Percentiles rank a stretch among this genome's conserved stretches.
These are phyloP conservation scores for Nigrospora oryzae DNA, from an alignment of 2,329 filamentous ascomycete species.

Conservation along the genomic window DNA sequence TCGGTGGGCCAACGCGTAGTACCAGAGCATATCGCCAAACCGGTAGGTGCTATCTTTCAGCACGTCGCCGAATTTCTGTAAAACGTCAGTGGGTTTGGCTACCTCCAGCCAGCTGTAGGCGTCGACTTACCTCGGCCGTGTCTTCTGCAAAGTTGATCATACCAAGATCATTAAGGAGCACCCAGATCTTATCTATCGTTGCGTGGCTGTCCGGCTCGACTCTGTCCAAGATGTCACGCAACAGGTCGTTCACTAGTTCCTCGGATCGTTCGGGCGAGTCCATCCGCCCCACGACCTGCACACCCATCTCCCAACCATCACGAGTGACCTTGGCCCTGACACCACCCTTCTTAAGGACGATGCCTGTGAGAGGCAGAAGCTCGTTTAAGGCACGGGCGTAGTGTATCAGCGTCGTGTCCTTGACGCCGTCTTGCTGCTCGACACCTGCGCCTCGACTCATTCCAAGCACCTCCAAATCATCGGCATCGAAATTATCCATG, in stretches of 20 bases:
- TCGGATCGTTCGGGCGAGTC: slow-evolving; percentile 65
- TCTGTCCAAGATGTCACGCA: slow-evolving; percentile 55
- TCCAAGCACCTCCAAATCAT: slow-evolving; percentile 77
- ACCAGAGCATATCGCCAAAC: slow-evolving; percentile 82
- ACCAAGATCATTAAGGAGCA: slow-evolving; percentile 67
- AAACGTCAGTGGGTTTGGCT: slow-evolving; percentile 14
- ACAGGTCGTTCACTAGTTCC: slow-evolving; percentile 63
- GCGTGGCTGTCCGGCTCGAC: slow-evolving; percentile 57
- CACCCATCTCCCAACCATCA: slow-evolving; percentile 84
- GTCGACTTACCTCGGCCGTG: slow-evolving; percentile 65
- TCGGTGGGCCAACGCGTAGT: slow-evolving; percentile 80
- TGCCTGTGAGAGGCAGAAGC: slow-evolving; percentile 37
- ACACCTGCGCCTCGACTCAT: slow-evolving; percentile 47
- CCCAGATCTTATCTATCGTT: slow-evolving; percentile 75
- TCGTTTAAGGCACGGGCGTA: slow-evolving; percentile 65
- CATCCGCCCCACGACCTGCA: slow-evolving; percentile 74
- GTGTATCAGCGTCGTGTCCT: slow-evolving; percentile 68
- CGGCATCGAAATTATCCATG: slow-evolving; percentile 65
- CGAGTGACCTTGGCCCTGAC: slow-evolving; percentile 27
- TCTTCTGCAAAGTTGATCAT: slow-evolving; percentile 72
- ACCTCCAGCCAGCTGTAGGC: not conserved
- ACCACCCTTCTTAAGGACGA: slow-evolving; percentile 15
- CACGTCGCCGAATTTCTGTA: slow-evolving; percentile 72
- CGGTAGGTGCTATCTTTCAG: slow-evolving; percentile 64
- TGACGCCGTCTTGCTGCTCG: slow-evolving; percentile 56